phyloP scores from a whole-genome alignment of 2,329 filamentous ascomycete genomes.

The Neofusicoccum laricinum region DNA sequence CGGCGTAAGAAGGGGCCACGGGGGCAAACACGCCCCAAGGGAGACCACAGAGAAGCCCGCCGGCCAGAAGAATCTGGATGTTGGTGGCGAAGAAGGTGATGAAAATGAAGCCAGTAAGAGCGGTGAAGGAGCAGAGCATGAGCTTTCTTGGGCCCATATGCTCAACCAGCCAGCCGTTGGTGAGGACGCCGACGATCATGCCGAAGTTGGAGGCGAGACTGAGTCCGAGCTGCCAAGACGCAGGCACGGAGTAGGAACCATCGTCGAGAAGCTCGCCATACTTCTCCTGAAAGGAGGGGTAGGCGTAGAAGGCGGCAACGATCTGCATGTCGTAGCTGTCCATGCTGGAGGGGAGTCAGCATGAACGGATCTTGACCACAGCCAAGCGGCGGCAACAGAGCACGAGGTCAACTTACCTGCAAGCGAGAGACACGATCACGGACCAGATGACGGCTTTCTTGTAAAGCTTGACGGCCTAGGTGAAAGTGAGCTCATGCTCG shows the following conservation, averaged over 20 bases:
- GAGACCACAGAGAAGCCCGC: slow-evolving; percentile 44
- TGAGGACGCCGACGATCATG: slow-evolving; percentile 43
- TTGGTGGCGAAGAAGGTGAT: slow-evolving; percentile 46
- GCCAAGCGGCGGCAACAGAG: background rate
- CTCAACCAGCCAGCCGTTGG: slow-evolving; percentile 46
- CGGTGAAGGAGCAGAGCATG: slow-evolving; percentile 39
- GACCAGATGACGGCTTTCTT: slow-evolving; percentile 85
- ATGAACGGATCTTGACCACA: background rate
- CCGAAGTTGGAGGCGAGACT: slow-evolving; percentile 46
- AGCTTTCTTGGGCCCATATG: slow-evolving; percentile 43
- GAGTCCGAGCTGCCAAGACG: slow-evolving; percentile 44
- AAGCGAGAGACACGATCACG: slow-evolving; percentile 71
- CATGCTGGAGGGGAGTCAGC: slow-evolving; percentile 68
- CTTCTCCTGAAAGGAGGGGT: slow-evolving; percentile 43
- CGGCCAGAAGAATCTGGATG: slow-evolving; percentile 39
- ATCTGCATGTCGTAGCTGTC: slow-evolving; percentile 81
- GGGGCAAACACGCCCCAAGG: slow-evolving; percentile 47
- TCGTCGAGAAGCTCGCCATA: slow-evolving; percentile 37
- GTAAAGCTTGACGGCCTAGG: slow-evolving; percentile 46
- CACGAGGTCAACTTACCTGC: background rate
- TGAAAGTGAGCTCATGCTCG: background rate
- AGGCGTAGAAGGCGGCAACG: slow-evolving; percentile 70
- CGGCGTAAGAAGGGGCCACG: slow-evolving; percentile 45
- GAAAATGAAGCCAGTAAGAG: slow-evolving; percentile 41
- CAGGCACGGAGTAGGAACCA: slow-evolving; percentile 40